Evolutionary conservation across 2,329 filamentous ascomycete genomes (phyloP), one percentile per base, ranked within the genome.

Genomic region (Periconia sp.): DNA sequence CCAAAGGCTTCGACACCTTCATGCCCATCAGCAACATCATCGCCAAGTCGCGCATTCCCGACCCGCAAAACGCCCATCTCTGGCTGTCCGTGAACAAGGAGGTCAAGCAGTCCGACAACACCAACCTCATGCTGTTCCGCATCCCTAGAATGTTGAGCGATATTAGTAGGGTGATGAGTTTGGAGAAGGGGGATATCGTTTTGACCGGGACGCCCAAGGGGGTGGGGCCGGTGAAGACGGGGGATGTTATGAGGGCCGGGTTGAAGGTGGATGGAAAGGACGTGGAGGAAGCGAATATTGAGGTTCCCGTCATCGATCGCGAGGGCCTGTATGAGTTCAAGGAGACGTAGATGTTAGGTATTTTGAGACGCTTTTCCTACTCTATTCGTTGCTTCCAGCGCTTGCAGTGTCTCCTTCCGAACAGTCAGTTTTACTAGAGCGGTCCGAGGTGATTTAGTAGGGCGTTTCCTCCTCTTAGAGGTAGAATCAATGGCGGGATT

Each of bases 1-100:
- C 91, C 63, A 99, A 99, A 80, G 94, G 94, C 45, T 99, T 97
- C 73, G 94, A 99, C 75, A 97, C 94, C 2, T 99, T 99, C 80
- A 82, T 96, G 48, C 94, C 94, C 54, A 83, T 99, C 69, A 91
- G 88, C 73, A 80, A 88, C 59, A 81, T 90, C 51, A 95, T 99
- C 66, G 80, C 86, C 63, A 96, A 95, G 79, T 81, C 84, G 35
- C 81, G 83, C 60, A 91, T 99, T 63, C 84, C 88, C 13, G 86
- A 97, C 76, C 94, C 94, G 31, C 92, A 97, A 73, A 85, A 93
- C 66, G 87, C 91, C 17, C 89, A 95, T 77, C 79, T 99, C 57
- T 95, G 88, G 75, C 83, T 99, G 53, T 87, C 82, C 49, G 90
- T 99, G 69, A 96, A 97, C 74, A 85, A 85, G 59, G 79, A 90